Evolutionary conservation across 805 yeast species (phyloP).

Genomic region (Maudiozyma serrabonitensis): DNA sequence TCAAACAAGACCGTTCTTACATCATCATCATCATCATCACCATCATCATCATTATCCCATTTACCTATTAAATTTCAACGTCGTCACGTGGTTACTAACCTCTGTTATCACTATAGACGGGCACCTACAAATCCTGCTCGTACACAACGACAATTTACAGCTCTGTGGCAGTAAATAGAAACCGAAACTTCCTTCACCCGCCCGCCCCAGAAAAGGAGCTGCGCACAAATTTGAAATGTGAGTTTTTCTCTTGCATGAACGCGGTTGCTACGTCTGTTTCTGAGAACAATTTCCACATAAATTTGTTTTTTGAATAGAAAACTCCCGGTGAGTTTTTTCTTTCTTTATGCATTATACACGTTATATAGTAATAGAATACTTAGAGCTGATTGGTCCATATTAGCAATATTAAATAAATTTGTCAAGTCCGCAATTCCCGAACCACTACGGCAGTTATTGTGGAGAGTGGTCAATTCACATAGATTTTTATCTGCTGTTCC

Average conservation of each 20-base stretch:
- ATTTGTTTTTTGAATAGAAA: too few species aligned
- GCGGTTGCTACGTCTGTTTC: too few species aligned
- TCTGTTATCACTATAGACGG: background rate
- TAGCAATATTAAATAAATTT: background rate
- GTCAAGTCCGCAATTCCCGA: slow-evolving; percentile 1
- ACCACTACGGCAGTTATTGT: background rate
- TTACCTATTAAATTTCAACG: background rate
- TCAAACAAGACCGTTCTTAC: background rate
- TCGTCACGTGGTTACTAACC: background rate
- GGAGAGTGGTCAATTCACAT: background rate
- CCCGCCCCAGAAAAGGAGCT: too few species aligned
- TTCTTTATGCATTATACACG: too few species aligned
- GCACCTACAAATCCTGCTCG: background rate
- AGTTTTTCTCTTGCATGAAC: too few species aligned
- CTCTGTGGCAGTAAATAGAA: too few species aligned
- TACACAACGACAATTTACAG: background rate
- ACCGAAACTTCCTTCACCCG: too few species aligned
- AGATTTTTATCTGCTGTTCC: background rate
- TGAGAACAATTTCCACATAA: too few species aligned
- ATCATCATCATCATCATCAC: background rate
- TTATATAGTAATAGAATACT: background rate
- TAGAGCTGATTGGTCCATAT: background rate
- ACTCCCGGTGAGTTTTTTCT: too few species aligned
- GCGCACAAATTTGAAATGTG: too few species aligned
- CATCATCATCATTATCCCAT: background rate